phyloP scores from a whole-genome alignment of 345 rosid genomes.

The Syzygium oleosum region DNA sequence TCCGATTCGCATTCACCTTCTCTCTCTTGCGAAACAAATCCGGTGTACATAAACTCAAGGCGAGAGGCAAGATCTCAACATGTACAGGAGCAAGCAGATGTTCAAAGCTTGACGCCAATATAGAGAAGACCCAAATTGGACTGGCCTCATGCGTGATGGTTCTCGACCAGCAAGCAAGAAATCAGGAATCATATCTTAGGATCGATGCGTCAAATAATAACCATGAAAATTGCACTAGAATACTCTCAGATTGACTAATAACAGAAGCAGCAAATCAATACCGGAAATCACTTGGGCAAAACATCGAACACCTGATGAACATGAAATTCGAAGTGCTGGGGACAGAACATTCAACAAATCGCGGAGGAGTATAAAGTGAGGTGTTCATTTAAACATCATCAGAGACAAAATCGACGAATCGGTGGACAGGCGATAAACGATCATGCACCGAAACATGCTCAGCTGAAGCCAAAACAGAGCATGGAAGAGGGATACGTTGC shows the following conservation, averaged over 20 bases:
- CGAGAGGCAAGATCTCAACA: background rate
- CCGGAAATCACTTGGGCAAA: background rate
- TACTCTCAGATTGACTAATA: background rate
- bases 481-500: background rate
- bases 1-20: background rate
- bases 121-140: background rate
- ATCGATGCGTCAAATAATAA: background rate
- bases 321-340: background rate
- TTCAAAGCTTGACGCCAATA: background rate
- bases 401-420: background rate
- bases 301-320: background rate
- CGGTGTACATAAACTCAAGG: background rate
- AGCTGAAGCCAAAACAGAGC: background rate
- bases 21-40: background rate
- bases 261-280: background rate
- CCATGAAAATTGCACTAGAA: background rate
- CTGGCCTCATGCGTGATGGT: background rate
- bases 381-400: background rate
- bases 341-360: background rate
- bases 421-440: background rate
- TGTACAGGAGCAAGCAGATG: background rate
- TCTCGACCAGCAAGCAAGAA: background rate
- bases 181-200: background rate
- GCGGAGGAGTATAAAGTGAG: background rate
- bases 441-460: background rate